Evolutionary conservation across 1,139 yeast species (phyloP).

Genomic region (Kurtzmaniella quercitrusa): DNA sequence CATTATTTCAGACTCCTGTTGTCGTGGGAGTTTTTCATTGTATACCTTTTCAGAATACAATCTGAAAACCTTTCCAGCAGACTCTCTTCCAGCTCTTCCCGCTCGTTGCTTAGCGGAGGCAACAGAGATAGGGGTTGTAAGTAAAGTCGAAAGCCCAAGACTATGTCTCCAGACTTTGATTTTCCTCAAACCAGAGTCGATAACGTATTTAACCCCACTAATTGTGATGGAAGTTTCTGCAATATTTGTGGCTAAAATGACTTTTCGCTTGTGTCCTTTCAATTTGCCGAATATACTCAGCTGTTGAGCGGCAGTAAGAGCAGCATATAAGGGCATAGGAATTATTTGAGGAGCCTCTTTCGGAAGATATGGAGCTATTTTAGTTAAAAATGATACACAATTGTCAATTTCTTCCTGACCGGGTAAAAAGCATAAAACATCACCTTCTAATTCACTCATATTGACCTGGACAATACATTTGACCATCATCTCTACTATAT

Average conservation of each 20-base stretch:
- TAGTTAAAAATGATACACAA: constrained; percentile 59
- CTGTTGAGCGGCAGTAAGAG: constrained; percentile 82
- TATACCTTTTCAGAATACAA: constrained; percentile 75
- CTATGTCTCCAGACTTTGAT: constrained; percentile 94
- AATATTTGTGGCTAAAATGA: constrained; percentile 87
- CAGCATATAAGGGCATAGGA: constrained; percentile 87
- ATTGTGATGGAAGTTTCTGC: constrained; percentile 98
- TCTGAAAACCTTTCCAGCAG: constrained; percentile 81
- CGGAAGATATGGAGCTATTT: constrained; percentile 63
- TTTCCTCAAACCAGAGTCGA: constrained; percentile 89
- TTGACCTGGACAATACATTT: constrained; percentile 77
- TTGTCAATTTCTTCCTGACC: constrained; percentile 98
- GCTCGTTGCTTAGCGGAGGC: constrained; percentile 94
- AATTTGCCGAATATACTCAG: constrained; percentile 67
- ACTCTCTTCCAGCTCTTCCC: constrained; percentile 99
- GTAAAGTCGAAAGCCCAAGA: constrained; percentile 81
- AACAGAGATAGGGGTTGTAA: constrained; percentile 88
- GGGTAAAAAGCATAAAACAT: constrained; percentile 82
- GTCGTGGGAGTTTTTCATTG: constrained; percentile 50
- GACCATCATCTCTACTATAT: constrained; percentile 75
- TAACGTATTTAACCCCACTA: constrained; percentile 89
- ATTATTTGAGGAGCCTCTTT: constrained; percentile 71
- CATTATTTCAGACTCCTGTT: constrained; percentile 89
- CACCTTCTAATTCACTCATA: constrained; percentile 78
- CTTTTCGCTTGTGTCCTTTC: constrained; percentile 63